These are phyloP conservation scores for Nissolia schottii DNA, from an alignment of 306 rosid species.

Conservation along the genomic window DNA sequence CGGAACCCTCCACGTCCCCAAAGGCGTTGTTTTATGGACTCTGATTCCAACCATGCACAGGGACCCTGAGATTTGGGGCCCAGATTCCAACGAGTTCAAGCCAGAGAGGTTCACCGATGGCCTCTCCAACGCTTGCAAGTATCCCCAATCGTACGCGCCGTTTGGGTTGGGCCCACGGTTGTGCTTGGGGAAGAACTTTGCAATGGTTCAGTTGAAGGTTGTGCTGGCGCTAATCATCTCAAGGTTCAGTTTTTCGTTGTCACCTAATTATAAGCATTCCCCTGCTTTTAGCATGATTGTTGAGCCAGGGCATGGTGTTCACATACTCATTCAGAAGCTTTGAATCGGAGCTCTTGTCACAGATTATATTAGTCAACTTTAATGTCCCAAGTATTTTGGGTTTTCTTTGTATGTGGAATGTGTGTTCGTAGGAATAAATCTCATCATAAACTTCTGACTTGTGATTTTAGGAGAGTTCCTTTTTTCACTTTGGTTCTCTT, in stretches of 20 bases:
- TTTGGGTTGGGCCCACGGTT: slow-evolving; percentile 77
- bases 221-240: slow-evolving; percentile 40
- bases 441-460: neutral
- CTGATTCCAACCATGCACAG: slow-evolving; percentile 72
- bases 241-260: slow-evolving; percentile 57
- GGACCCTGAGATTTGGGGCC: slow-evolving; percentile 83
- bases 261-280: slow-evolving; percentile 66
- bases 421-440: neutral
- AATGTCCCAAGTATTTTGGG: slow-evolving; percentile 9
- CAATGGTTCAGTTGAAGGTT: slow-evolving; percentile 71
- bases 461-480: neutral
- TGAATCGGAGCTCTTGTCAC: neutral
- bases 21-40: slow-evolving; percentile 79
- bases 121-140: slow-evolving; percentile 65
- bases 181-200: slow-evolving; percentile 83
- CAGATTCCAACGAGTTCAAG: slow-evolving; percentile 65
- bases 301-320: slow-evolving; percentile 69
- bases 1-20: slow-evolving; percentile 60
- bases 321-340: slow-evolving; percentile 43
- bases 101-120: slow-evolving; percentile 87
- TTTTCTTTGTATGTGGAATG: neutral
- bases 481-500: neutral
- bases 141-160: slow-evolving; percentile 66
- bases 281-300: slow-evolving; percentile 81
- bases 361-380: neutral